Evolutionary conservation across 805 yeast genomes (phyloP).

Genomic region (Monosporozyma solicola): DNA sequence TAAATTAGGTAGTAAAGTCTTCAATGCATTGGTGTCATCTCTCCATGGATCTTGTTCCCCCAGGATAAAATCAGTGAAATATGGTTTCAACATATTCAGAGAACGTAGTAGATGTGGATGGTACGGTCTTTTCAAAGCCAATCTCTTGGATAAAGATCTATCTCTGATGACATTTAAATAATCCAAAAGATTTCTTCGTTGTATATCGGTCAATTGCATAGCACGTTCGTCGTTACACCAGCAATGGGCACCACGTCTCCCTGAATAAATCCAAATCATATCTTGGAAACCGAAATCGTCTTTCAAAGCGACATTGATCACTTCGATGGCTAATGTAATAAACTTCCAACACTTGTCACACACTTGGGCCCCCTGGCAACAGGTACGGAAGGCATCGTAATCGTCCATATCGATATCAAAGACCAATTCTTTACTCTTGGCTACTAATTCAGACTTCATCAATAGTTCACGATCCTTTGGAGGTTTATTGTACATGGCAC

Average conservation of each 20-base stretch:
- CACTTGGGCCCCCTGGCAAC: constrained; percentile 79
- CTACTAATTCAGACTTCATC: constrained; percentile 69
- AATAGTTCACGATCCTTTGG: constrained; percentile 79
- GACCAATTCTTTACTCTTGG: constrained; percentile 78
- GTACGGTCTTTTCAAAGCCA: constrained; percentile 63
- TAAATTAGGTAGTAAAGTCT: constrained; percentile 50
- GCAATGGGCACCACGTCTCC: constrained; percentile 98
- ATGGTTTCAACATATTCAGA: constrained; percentile 51
- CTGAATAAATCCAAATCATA: constrained; percentile 91
- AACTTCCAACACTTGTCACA: constrained; percentile 92
- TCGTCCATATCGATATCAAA: constrained; percentile 97
- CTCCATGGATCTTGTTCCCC: constrained; percentile 86
- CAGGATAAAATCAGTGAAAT: constrained; percentile 58
- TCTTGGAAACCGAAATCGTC: constrained; percentile 87
- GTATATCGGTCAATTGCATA: constrained; percentile 57
- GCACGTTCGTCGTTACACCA: constrained; percentile 92
- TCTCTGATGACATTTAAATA: constrained; percentile 70
- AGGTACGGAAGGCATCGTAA: constrained; percentile 87
- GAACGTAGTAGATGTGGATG: constrained; percentile 85
- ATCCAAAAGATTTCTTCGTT: constrained; percentile 71
- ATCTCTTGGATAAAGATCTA: constrained; percentile 37
- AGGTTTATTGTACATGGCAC: constrained; percentile 80
- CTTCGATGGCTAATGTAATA: constrained; percentile 71
- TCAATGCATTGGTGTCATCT: constrained; percentile 42
- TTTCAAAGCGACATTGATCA: constrained; percentile 59